Evolutionary conservation across 495 filamentous ascomycete genomes (phyloP).

Genomic region (Penicillium silybi): DNA sequence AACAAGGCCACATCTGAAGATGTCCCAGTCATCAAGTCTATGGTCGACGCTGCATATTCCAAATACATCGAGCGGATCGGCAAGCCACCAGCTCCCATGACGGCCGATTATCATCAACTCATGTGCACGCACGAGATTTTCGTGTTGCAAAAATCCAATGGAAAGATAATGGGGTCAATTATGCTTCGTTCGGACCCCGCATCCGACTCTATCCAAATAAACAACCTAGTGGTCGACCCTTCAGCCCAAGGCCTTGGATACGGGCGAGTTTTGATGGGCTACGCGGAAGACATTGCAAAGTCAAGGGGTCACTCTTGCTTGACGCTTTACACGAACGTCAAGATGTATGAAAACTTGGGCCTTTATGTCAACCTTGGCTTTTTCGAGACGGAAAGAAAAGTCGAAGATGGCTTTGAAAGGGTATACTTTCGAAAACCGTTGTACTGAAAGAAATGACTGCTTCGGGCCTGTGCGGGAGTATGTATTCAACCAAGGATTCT

Average conservation of each 20-base stretch:
- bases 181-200: constrained; percentile 1
- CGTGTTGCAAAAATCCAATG: constrained; percentile 4
- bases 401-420: constrained; percentile 30
- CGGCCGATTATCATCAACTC: constrained; percentile 20
- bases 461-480: background rate
- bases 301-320: constrained; percentile 6
- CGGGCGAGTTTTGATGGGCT: constrained; percentile 24
- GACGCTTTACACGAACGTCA: constrained; percentile 34
- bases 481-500: too few species aligned
- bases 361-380: constrained; percentile 34
- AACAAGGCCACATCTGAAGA: constrained; percentile 20
- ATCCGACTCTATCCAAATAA: constrained; percentile 17
- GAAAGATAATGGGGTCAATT: constrained; percentile 13
- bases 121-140: constrained; percentile 15
- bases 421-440: constrained; percentile 26
- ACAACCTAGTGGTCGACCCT: constrained; percentile 32
- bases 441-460: background rate
- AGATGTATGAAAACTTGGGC: constrained; percentile 35
- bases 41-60: constrained; percentile 29
- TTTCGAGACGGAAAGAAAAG: constrained; percentile 23
- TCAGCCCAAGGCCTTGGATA: constrained; percentile 28
- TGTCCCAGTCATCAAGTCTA: constrained; percentile 21
- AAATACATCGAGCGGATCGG: constrained; percentile 38
- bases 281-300: constrained; percentile 10
- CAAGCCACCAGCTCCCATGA: constrained; percentile 33